phyloP scores from a whole-genome alignment of 306 rosid genomes.

The Acacia confusa region DNA sequence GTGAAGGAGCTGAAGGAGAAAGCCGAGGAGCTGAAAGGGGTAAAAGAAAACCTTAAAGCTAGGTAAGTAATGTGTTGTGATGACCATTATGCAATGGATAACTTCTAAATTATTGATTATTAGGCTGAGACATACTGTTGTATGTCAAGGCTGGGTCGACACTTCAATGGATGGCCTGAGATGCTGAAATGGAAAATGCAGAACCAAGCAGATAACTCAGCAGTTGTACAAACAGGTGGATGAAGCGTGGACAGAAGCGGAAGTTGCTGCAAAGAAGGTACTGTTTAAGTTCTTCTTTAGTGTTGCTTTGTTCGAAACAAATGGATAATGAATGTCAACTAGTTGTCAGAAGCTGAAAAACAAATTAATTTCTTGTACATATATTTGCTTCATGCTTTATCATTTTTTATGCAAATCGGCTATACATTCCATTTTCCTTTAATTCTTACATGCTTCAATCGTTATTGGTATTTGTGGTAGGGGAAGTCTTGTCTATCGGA shows the following conservation, averaged over 20 bases:
- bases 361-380: background rate
- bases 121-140: constrained; percentile 93
- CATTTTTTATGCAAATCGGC: background rate
- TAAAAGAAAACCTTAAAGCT: constrained; percentile 68
- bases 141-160: constrained; percentile 91
- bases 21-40: constrained; percentile 78
- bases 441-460: background rate
- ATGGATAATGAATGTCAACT: constrained; percentile 4
- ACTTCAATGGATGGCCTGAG: constrained; percentile 77
- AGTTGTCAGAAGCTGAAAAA: background rate
- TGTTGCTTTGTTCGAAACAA: constrained; percentile 8
- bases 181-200: constrained; percentile 89
- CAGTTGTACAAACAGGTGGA: constrained; percentile 85
- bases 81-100: constrained; percentile 16
- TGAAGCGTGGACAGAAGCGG: constrained; percentile 91
- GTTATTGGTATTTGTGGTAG: constrained; percentile 1
- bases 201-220: constrained; percentile 90
- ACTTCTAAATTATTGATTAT: constrained; percentile 31
- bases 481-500: background rate
- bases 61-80: constrained; percentile 52
- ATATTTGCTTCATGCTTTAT: background rate
- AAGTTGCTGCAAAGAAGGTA: constrained; percentile 82
- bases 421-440: background rate
- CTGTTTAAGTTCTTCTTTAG: constrained; percentile 3
- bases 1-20: constrained; percentile 79